phyloP scores from a whole-genome alignment of 148 eudicot species.

The Cornus florida region DNA sequence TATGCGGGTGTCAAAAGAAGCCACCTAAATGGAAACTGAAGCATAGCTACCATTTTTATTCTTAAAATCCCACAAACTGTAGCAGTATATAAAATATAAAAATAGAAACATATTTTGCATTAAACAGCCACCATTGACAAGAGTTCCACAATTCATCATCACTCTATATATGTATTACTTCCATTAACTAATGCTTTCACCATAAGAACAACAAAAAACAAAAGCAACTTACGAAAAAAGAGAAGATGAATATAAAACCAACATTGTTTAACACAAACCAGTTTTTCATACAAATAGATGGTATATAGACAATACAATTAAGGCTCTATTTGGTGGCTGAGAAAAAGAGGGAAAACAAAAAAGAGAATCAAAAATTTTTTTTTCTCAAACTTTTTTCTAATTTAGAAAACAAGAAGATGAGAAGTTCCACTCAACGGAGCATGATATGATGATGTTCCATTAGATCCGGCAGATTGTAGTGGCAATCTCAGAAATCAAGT shows the following conservation, averaged over 20 bases:
- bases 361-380: not conserved
- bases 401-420: not conserved
- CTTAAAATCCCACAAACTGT: not conserved
- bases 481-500: not conserved
- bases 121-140: not conserved
- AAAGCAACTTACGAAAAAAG: not conserved
- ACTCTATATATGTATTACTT: not conserved
- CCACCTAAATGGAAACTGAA: not conserved
- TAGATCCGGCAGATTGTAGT: not conserved
- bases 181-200: not conserved
- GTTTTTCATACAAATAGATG: not conserved
- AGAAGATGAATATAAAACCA: not conserved
- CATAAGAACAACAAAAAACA: not conserved
- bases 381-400: no score
- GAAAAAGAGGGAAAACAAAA: no score
- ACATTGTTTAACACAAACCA: not conserved
- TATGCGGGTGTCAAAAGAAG: not conserved
- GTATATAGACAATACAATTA: not conserved
- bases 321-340: no score
- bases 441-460: not conserved
- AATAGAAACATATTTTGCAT: not conserved
- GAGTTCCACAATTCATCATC: not conserved
- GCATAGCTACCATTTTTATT: not conserved
- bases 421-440: not conserved
- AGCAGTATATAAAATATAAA: not conserved